Base-by-base conservation (phyloP, 345 rosid genomes). In the Corchorus olitorius region DNA sequence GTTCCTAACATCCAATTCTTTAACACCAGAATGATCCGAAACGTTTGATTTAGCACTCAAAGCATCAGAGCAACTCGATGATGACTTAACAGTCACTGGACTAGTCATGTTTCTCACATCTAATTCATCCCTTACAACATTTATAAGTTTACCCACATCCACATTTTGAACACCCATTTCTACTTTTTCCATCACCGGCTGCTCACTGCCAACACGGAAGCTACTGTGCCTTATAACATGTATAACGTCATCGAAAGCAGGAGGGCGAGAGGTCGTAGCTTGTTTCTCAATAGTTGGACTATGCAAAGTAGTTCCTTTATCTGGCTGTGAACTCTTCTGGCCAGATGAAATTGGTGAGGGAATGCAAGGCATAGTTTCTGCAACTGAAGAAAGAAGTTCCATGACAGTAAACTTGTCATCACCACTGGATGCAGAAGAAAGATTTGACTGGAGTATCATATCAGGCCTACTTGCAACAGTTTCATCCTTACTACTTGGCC, bases 191-290 rank as follows among this genome's bases (percentile, higher is more conserved):
- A 93, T 78, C 14, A 85, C 91, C 35, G 93, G 95, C 81, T 91
- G 97, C 79, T 93, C 97, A 56, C 89, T 89, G 76, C 98, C 97
- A 17, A 92, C 93, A 56, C 92, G 92, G 82, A 85, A 93, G 79
- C 97, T 96, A 81, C 97, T 87, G 84, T 90, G 99, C 75, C 91
- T 84, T 74, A 91, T 88, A 34, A 92, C 98, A 81, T 93, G 97
- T 86, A 96, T 92, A 81, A 92, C 84, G 72, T 93, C 97, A 52
- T 92, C 97, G 72, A 89, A 93, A 52, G 84, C 94, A 22, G 91
- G 86, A 79, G 89, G 91, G 76, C 68, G 80, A 77, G 88, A 86
- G 27, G 89, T 73, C 56, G 80, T 67, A 79, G 64, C 73, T 16
- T 87, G 79, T 73, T 86, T 87, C 74, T 87, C 93, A 50, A 48